These are phyloP conservation scores for Aspergillus ibericus DNA, from an alignment of 2,329 filamentous ascomycete genomes.

Conservation along the genomic window DNA sequence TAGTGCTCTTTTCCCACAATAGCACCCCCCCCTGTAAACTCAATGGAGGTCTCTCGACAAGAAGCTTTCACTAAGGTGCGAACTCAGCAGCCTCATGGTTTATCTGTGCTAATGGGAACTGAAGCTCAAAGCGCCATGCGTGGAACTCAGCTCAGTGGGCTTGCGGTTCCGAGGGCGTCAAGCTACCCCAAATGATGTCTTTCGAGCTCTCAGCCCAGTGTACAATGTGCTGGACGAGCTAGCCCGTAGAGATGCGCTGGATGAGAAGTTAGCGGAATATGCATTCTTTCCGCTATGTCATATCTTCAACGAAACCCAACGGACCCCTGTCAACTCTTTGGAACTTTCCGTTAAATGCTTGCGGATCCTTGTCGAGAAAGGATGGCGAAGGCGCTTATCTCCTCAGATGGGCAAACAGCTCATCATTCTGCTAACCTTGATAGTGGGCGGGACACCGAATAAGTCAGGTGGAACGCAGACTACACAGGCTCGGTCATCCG, in stretches of 20 bases:
- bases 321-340: conserved; percentile 66
- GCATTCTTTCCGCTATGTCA: conserved; percentile 90
- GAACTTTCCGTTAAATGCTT: conserved; percentile 78
- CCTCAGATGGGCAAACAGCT: conserved; percentile 77
- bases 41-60: conserved; percentile 42
- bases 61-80: conserved; percentile 44
- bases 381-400: conserved; percentile 74
- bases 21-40: neutral
- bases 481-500: conserved; percentile 57
- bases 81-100: neutral
- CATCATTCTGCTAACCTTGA: conserved; percentile 77
- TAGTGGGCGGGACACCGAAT: conserved; percentile 71
- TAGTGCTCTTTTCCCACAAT: neutral
- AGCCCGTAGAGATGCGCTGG: conserved; percentile 52
- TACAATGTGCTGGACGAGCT: conserved; percentile 42
- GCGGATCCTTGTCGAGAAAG: conserved; percentile 68
- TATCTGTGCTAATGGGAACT: conserved; percentile 20
- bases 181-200: conserved; percentile 48
- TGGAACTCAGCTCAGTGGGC: conserved; percentile 57
- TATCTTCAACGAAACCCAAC: conserved; percentile 73
- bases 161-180: conserved; percentile 52
- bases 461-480: conserved; percentile 38
- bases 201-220: conserved; percentile 49
- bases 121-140: conserved; percentile 59
- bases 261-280: conserved; percentile 87